A percentile compares a stretch with the other conserved stretches of the same genome.
Evolutionary conservation across 2,329 filamentous ascomycete genomes (phyloP).

Genomic region (Pseudogymnoascus sp.): DNA sequence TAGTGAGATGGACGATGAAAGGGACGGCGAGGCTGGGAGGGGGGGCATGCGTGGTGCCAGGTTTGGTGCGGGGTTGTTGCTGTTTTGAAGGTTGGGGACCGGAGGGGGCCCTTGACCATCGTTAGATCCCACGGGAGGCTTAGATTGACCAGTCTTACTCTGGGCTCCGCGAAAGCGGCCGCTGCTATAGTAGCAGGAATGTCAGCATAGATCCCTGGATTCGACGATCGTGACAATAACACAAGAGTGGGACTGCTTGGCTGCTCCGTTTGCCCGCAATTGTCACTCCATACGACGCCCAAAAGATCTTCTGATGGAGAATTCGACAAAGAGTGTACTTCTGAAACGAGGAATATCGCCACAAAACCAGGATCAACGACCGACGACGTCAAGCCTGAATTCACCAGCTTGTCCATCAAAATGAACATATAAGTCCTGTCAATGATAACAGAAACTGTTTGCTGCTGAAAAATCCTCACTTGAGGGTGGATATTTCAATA

Average conservation of each 20-base stretch:
- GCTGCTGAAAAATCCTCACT: not conserved
- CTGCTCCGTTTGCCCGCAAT: not conserved
- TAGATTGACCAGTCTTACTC: slow-evolving; percentile 43
- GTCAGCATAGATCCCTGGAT: slow-evolving; percentile 20
- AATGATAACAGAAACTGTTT: not conserved
- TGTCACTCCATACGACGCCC: not conserved
- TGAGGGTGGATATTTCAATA: not conserved
- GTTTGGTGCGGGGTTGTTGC: slow-evolving; percentile 45
- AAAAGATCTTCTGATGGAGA: not conserved
- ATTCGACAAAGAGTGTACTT: not conserved
- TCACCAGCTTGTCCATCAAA: not conserved
- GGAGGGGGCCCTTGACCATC: slow-evolving; percentile 43
- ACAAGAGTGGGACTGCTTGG: not conserved
- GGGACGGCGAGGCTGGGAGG: slow-evolving; percentile 54
- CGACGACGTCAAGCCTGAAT: not conserved
- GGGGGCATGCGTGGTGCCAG: slow-evolving; percentile 53
- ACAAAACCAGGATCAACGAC: not conserved
- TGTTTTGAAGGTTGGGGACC: slow-evolving; percentile 37
- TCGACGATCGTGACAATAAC: not conserved
- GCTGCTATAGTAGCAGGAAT: slow-evolving; percentile 36
- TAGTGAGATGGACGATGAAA: slow-evolving; percentile 61
- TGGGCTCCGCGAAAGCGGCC: slow-evolving; percentile 51
- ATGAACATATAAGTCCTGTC: not conserved
- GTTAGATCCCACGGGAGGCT: slow-evolving; percentile 43
- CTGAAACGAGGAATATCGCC: not conserved